Evolutionary conservation across 768 basidiomycete species (phyloP).

Genomic region (Suillus paluster): DNA sequence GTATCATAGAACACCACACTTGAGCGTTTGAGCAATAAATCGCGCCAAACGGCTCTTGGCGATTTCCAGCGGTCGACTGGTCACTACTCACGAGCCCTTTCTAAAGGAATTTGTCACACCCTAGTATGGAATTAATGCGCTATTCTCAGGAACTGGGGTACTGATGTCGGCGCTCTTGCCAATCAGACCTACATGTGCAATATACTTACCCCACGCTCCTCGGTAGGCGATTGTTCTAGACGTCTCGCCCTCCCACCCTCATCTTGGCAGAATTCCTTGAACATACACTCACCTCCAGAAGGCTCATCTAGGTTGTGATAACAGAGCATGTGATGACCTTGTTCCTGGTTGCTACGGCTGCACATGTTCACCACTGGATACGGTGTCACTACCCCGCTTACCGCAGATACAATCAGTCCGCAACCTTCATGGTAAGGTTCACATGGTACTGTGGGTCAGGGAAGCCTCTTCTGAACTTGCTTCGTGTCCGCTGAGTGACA

Average conservation of each 20-base stretch:
- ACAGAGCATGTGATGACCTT: slow-evolving; percentile 2
- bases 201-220: background rate
- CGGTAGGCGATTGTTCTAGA: too few relatives aligned
- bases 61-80: slow-evolving; percentile 11
- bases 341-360: slow-evolving; percentile 23
- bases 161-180: slow-evolving; percentile 17
- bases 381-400: background rate
- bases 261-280: slow-evolving; percentile 4
- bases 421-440: slow-evolving; percentile 7
- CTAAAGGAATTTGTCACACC: slow-evolving; percentile 18
- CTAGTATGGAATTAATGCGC: slow-evolving; percentile 15
- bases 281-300: background rate
- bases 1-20: slow-evolving; percentile 10
- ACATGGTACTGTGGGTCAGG: background rate
- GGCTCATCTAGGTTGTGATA: background rate
- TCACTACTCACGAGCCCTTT: slow-evolving; percentile 2
- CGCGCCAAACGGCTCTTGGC: slow-evolving; percentile 16
- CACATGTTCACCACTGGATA: slow-evolving; percentile 4
- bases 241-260: background rate
- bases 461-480: slow-evolving; percentile 9
- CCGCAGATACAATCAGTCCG: background rate
- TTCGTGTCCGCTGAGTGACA: background rate
- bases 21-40: slow-evolving; percentile 24
- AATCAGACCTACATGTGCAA: background rate
- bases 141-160: slow-evolving; percentile 34